phyloP scores from a whole-genome alignment of 2,329 filamentous ascomycete species.

The Stagonosporopsis chrysanthemi region DNA sequence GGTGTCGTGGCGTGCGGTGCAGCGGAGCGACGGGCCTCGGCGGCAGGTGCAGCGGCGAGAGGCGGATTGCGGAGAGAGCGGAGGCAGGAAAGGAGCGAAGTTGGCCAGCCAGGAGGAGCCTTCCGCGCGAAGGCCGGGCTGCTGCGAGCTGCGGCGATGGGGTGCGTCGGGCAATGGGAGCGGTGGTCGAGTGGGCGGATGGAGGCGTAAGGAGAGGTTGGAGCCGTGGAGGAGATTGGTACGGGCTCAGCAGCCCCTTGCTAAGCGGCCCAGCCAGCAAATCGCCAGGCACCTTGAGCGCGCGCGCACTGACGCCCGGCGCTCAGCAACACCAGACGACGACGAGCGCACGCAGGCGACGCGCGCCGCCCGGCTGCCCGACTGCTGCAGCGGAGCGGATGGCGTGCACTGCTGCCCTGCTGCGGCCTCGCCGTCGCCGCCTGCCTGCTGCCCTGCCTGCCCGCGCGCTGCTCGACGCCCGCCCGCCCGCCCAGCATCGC shows the following conservation, averaged over 20 bases:
- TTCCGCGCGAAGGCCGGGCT: constrained; percentile 39
- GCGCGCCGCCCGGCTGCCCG: no score
- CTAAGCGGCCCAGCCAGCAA: constrained; percentile 12
- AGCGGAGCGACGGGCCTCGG: constrained; percentile 44
- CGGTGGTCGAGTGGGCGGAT: constrained; percentile 28
- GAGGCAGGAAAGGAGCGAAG: constrained; percentile 45
- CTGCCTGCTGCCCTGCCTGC: background rate
- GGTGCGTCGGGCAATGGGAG: constrained; percentile 34
- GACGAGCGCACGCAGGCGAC: no score
- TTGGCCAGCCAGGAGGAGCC: constrained; percentile 38
- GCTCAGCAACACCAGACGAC: background rate
- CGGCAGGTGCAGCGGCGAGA: constrained; percentile 28
- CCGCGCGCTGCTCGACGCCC: background rate
- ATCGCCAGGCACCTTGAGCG: background rate
- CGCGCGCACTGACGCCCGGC: background rate
- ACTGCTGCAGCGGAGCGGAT: no score
- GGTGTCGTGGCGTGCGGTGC: constrained; percentile 22
- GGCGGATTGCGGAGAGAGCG: constrained; percentile 30
- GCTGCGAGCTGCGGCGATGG: constrained; percentile 41
- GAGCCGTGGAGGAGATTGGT: constrained; percentile 20
- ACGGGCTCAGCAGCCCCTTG: constrained; percentile 17
- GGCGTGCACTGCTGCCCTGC: background rate
- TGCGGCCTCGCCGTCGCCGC: background rate
- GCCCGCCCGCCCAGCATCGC: background rate
- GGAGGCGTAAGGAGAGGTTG: constrained; percentile 29